Conservation (phyloP, 306 rosid genomes). For the Corylus avellana region DNA sequence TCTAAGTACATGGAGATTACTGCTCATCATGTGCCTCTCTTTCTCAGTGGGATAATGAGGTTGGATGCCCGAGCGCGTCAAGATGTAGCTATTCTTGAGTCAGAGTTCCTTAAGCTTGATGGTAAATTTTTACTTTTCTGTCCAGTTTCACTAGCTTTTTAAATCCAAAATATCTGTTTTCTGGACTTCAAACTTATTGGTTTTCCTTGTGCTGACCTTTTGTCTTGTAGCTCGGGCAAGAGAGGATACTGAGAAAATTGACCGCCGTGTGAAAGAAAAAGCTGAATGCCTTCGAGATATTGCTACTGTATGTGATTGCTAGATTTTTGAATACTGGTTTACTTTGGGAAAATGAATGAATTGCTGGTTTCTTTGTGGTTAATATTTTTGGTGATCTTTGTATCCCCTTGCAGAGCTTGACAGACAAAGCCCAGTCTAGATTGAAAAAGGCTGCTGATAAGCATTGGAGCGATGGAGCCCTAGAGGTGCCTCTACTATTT, state of each 20-base stretch:
- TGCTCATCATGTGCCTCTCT: conserved; percentile 30
- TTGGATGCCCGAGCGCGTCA: conserved; percentile 87
- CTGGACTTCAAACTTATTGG: background rate
- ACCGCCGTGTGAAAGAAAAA: conserved; percentile 78
- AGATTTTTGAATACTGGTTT: conserved; percentile 21
- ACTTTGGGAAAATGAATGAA: conserved; percentile 11
- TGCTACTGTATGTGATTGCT: conserved; percentile 60
- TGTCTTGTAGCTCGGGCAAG: conserved; percentile 80
- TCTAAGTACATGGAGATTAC: conserved; percentile 18
- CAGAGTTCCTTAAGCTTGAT: conserved; percentile 82
- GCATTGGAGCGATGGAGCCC: conserved; percentile 99
- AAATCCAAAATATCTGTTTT: conserved; percentile 6
- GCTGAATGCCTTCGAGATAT: conserved; percentile 67
- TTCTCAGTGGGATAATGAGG: conserved; percentile 83
- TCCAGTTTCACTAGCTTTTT: conserved; percentile 4
- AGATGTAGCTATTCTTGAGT: conserved; percentile 87
- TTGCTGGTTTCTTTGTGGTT: conserved; percentile 15
- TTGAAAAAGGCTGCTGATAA: conserved; percentile 87
- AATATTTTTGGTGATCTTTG: conserved; percentile 10
- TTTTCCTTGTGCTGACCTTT: conserved; percentile 24
- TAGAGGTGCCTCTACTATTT: conserved; percentile 62
- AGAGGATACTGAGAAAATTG: conserved; percentile 79
- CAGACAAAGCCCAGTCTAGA: conserved; percentile 73
- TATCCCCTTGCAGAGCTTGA: conserved; percentile 56
- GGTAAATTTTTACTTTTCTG: conserved; percentile 47